These are phyloP conservation scores for Fusarium phyllophilum DNA, from an alignment of 2,329 filamentous ascomycete species.

Conservation along the genomic window DNA sequence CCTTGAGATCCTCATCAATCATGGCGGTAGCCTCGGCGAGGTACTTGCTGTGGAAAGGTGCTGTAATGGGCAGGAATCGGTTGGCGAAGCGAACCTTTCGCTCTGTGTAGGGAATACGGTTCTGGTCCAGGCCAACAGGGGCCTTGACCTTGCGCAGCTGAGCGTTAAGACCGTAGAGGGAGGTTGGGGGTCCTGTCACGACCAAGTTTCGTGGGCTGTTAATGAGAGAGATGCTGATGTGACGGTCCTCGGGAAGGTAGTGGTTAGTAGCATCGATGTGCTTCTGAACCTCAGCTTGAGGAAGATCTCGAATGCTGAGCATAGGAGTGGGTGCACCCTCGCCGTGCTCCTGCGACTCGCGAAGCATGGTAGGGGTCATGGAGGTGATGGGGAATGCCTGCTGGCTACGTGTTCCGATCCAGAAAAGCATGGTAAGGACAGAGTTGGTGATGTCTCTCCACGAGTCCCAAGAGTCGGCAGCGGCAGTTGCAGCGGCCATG, in stretches of 20 bases:
- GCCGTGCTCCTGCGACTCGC: conserved; percentile 92
- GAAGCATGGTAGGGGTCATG: conserved; percentile 86
- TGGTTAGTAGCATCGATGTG: conserved; percentile 98
- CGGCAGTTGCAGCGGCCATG: conserved; percentile 89
- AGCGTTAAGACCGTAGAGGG: conserved; percentile 93
- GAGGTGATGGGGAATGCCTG: conserved; percentile 97
- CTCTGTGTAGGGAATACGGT: conserved; percentile 91
- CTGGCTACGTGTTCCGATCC: conserved; percentile 97
- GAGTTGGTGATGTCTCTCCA: conserved; percentile 83
- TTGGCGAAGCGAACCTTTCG: conserved; percentile 97
- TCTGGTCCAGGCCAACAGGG: conserved; percentile 96
- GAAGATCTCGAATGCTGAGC: conserved; percentile 95
- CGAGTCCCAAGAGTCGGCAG: conserved; percentile 91
- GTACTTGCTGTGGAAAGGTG: conserved; percentile 98
- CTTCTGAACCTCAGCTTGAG: conserved; percentile 88
- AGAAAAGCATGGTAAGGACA: conserved; percentile 93
- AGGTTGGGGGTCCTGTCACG: conserved; percentile 94
- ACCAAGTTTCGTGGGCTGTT: conserved; percentile 98
- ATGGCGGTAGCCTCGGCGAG: conserved; percentile 82
- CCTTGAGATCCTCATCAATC: conserved; percentile 87
- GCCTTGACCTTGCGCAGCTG: conserved; percentile 97
- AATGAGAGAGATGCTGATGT: conserved; percentile 93
- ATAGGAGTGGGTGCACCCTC: conserved; percentile 97
- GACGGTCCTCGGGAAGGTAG: conserved; percentile 90
- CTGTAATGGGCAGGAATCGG: conserved; percentile 96